Conservation (phyloP, 2,329 filamentous ascomycete genomes). For the Domatiomyces globalis region DNA sequence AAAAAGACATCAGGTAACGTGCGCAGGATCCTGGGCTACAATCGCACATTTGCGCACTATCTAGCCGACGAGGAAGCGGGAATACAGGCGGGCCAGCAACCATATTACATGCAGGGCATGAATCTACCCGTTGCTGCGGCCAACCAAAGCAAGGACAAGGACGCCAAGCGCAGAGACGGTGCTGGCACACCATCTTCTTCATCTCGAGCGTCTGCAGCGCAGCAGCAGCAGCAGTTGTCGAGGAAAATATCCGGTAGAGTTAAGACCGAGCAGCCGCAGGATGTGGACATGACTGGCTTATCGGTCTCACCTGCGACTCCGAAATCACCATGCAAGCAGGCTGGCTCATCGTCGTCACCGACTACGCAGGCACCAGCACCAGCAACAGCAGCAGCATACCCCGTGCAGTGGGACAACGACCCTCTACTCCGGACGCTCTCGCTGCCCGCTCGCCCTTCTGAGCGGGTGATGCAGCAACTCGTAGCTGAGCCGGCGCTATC, state of each 20-base stretch:
- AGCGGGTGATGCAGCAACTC: conserved; percentile 32
- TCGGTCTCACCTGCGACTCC: conserved; percentile 14
- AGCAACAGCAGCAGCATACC: conserved; percentile 22
- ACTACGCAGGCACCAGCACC: background rate
- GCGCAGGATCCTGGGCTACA: conserved; percentile 33
- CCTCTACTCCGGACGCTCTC: conserved; percentile 23
- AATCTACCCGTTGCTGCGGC: conserved; percentile 3
- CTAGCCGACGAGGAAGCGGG: conserved; percentile 34
- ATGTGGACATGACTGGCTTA: conserved; percentile 7
- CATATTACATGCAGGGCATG: conserved; percentile 2
- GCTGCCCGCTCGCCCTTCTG: conserved; percentile 32
- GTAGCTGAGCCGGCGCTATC: conserved; percentile 33
- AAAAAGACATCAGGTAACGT: conserved; percentile 35
- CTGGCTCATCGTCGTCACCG: conserved; percentile 3
- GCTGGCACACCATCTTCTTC: conserved; percentile 4
- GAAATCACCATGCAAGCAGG: conserved; percentile 3
- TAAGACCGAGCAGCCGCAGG: conserved; percentile 4
- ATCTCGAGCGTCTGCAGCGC: conserved; percentile 8
- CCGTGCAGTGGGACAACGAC: conserved; percentile 10
- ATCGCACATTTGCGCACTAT: conserved; percentile 37
- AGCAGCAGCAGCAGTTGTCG: conserved; percentile 9
- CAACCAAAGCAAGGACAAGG: conserved; percentile 16
- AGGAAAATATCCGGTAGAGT: conserved; percentile 3
- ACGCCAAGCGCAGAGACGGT: conserved; percentile 10
- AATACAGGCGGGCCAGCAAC: conserved; percentile 22